These are phyloP conservation scores for Pyrenochaeta sp. DNA, from an alignment of 2,329 filamentous ascomycete species.

Conservation along the genomic window DNA sequence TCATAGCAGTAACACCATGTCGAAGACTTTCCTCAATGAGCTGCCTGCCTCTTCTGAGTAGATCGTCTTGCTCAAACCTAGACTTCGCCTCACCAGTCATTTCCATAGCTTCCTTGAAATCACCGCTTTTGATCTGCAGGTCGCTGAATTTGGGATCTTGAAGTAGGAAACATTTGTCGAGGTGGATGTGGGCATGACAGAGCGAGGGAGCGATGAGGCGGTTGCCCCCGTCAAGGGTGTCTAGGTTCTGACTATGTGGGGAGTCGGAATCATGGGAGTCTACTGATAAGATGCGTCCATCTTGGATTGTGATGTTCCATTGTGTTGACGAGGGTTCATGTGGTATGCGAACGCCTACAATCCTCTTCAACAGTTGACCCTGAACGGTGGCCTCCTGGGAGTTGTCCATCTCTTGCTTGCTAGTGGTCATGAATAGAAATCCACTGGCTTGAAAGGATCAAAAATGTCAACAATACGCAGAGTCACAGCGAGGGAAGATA, in stretches of 20 bases:
- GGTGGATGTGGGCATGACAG: constrained; percentile 76
- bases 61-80: constrained; percentile 68
- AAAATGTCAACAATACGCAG: constrained; percentile 22
- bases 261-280: constrained; percentile 33
- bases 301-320: constrained; percentile 49
- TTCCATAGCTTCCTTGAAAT: constrained; percentile 71
- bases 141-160: constrained; percentile 67
- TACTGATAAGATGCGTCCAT: constrained; percentile 46
- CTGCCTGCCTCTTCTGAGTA: constrained; percentile 70
- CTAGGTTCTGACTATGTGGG: constrained; percentile 18
- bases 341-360: constrained; percentile 47
- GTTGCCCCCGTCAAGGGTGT: constrained; percentile 52
- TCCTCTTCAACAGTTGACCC: constrained; percentile 33
- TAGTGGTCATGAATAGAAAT: not conserved
- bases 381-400: constrained; percentile 6
- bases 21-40: constrained; percentile 71
- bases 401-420: constrained; percentile 4
- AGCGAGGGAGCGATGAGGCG: constrained; percentile 63
- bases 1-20: constrained; percentile 72
- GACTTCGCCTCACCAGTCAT: constrained; percentile 68
- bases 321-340: constrained; percentile 36
- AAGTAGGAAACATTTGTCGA: constrained; percentile 72
- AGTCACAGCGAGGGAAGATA: constrained; percentile 24
- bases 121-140: constrained; percentile 66
- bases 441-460: not conserved